Percentiles rank a stretch among this genome's conserved stretches.
Conservation (phyloP, 257 asterid species). For the Capsicum baccatum region DNA sequence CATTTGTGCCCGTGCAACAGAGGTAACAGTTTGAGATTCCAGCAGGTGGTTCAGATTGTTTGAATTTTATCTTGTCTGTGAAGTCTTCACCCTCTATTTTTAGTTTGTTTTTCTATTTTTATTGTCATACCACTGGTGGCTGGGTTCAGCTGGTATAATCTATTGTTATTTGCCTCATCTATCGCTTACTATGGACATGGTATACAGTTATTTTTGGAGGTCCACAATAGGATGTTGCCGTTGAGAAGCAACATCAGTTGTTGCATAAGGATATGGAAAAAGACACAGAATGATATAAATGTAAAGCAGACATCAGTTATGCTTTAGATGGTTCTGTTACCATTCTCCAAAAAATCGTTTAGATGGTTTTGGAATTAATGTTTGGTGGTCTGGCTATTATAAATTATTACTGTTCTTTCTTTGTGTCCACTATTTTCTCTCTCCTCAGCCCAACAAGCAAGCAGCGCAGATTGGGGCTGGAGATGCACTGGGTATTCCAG, state of each 20-base stretch:
- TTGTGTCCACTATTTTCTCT: not conserved
- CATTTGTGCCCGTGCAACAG: conserved; percentile 47
- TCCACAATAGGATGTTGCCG: not conserved
- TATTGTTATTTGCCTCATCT: conserved; percentile 3
- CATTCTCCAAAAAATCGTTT: not conserved
- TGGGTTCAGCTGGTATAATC: not conserved
- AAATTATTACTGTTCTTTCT: conserved; percentile 1
- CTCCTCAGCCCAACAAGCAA: not conserved
- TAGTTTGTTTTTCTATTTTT: not conserved
- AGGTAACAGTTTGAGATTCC: conserved; percentile 64
- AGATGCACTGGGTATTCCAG: not conserved
- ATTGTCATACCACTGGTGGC: not conserved
- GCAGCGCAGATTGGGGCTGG: not conserved
- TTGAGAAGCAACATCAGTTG: not conserved
- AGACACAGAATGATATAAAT: not conserved
- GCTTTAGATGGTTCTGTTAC: conserved; percentile 13
- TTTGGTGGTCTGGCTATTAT: conserved; percentile 5
- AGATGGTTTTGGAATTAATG: not conserved
- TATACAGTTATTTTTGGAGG: not conserved
- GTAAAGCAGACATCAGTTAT: conserved; percentile 14
- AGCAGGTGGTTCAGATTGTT: conserved; percentile 55
- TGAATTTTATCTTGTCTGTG: not conserved
- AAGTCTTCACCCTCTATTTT: not conserved
- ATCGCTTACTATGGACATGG: not conserved
- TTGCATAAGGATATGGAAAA: conserved; percentile 23